Percentiles rank a stretch among this genome's conserved stretches.
Evolutionary conservation across 1,284 basidiomycete genomes (phyloP).

Genomic region (Pseudozyma hubeiensis): DNA sequence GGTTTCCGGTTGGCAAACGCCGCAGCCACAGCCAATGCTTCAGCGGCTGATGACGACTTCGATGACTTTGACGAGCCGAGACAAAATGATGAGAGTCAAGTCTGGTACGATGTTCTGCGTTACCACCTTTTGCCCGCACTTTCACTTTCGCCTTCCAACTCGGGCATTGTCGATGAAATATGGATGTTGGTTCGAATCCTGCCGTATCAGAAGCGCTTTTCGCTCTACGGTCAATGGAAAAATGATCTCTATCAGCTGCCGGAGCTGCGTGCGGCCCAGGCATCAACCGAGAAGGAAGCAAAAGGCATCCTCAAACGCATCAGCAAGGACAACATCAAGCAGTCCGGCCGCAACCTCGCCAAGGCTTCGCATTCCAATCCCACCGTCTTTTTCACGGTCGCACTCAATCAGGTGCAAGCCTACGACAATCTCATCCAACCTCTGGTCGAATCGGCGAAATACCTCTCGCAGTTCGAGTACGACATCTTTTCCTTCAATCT

Average conservation of each 20-base stretch:
- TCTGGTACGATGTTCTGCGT: slow-evolving; percentile 85
- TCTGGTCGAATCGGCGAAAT: slow-evolving; percentile 89
- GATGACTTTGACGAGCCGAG: slow-evolving; percentile 29
- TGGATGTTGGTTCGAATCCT: slow-evolving; percentile 78
- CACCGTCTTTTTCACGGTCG: slow-evolving; percentile 87
- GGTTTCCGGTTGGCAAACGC: slow-evolving; percentile 33
- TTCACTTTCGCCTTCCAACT: slow-evolving; percentile 80
- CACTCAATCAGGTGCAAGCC: slow-evolving; percentile 92
- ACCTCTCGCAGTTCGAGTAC: slow-evolving; percentile 89
- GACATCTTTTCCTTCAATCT: slow-evolving; percentile 91
- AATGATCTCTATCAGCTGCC: slow-evolving; percentile 73
- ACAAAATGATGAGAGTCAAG: slow-evolving; percentile 60
- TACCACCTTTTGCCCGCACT: slow-evolving; percentile 86
- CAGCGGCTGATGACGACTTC: slow-evolving; percentile 5
- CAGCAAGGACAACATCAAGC: slow-evolving; percentile 78
- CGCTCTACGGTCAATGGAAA: slow-evolving; percentile 95
- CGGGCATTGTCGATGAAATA: slow-evolving; percentile 72
- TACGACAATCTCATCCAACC: slow-evolving; percentile 94
- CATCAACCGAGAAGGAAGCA: slow-evolving; percentile 73
- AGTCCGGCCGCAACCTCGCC: slow-evolving; percentile 86
- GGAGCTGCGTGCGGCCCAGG: slow-evolving; percentile 69
- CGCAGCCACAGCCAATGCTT: slow-evolving; percentile 12
- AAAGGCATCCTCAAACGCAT: slow-evolving; percentile 65
- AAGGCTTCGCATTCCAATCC: slow-evolving; percentile 95
- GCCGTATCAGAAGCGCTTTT: slow-evolving; percentile 83